Evolutionary conservation across 176 grass and related monocot genomes (phyloP).

Genomic region (Ensete glaucum): DNA sequence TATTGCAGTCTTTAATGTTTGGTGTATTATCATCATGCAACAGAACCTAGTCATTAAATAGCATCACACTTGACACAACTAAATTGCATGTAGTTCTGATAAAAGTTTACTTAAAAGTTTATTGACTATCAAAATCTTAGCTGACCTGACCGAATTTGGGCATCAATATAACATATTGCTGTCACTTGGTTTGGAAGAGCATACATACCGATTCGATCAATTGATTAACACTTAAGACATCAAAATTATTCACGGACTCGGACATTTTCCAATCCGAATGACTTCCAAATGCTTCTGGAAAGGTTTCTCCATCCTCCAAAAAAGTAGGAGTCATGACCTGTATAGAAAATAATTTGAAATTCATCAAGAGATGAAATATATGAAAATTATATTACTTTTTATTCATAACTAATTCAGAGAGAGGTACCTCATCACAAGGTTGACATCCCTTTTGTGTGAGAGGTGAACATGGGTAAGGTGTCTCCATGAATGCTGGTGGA

Average conservation of each 20-base stretch:
- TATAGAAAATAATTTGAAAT: conserved; percentile 20
- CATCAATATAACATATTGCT: no score
- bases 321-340: conserved; percentile 64
- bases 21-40: no score
- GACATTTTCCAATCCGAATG: conserved; percentile 73
- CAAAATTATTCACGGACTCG: conserved; percentile 48
- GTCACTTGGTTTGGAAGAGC: conserved; percentile 7
- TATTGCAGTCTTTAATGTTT: no score
- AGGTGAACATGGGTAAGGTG: conserved; percentile 46
- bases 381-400: neutral
- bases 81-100: no score
- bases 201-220: conserved; percentile 75
- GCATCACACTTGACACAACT: no score
- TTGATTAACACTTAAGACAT: conserved; percentile 84
- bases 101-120: no score
- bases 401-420: conserved; percentile 16
- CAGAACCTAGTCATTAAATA: no score
- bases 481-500: conserved; percentile 71
- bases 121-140: no score
- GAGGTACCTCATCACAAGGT: conserved; percentile 63
- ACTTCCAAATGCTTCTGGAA: conserved; percentile 55
- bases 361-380: neutral
- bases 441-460: conserved; percentile 44
- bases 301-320: conserved; percentile 56
- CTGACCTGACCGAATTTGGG: no score